Base-by-base conservation (phyloP, 192 early-diverging fungal genomes). In the Umbelopsis sp. region DNA sequence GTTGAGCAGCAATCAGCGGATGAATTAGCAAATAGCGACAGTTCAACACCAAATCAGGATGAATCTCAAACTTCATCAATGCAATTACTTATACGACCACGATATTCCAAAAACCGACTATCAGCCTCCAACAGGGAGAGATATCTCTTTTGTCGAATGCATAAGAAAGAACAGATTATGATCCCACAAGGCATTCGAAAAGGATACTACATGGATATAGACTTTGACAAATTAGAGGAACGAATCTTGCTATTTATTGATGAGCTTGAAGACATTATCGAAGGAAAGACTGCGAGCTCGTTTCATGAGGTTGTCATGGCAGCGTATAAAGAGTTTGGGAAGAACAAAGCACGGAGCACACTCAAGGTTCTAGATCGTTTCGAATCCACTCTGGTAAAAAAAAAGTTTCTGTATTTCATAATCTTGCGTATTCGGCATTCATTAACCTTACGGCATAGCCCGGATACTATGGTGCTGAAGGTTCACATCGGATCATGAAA, bases 401-500 rank as follows among this genome's bases (percentile, higher is more conserved):
- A 16, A 16, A 17, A 5, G 69, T 24, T 56, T 16, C 17, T 59
- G 9, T 0, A 45, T 41, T 12, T 20, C 21, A 41, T 20, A 20
- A 59, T 12, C 6, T 53, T 6, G 11, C 2, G 26, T 70, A 22
- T n/a, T 26, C 25, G 11, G 7, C 14, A 32, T 24, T 26, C 41
- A 49, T 31, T 62, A 62, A 62, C 56, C 3, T n/a, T 62, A 12
- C 56, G 2, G 32, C 56, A 20, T 53, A 84, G 81, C 84, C 86
- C 20, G 86, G 86, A 11, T 87, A 87, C 43, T 87, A 87, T 75
- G 86, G 86, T 7, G 74, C 84, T 3, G 81, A 81, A 54, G 86
- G 86, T 0, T 68, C 83, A 10, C 69, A 69, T 2, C 66, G 69
- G 14, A 74, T 87, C 6, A 51, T 75, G 20, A 73, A 76, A 49